phyloP scores from a whole-genome alignment of 805 yeast species.

The Starmera dryadoides region DNA sequence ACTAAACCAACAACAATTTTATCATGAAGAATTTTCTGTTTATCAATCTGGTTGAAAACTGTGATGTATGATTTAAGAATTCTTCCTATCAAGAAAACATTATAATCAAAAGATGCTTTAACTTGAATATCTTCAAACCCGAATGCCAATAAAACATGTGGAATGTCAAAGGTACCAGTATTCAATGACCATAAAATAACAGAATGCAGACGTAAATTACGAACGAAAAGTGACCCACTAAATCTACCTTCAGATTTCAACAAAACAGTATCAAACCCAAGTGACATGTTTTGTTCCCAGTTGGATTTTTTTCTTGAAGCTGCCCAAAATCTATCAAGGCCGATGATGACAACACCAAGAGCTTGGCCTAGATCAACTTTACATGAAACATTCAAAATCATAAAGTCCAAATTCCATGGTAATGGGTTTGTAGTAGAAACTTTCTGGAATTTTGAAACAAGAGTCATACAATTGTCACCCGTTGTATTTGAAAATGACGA shows the following conservation, averaged over 20 bases:
- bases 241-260: constrained; percentile 70
- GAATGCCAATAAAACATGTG: constrained; percentile 57
- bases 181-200: constrained; percentile 64
- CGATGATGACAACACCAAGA: constrained; percentile 56
- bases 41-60: constrained; percentile 61
- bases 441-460: constrained; percentile 42
- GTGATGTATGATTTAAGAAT: constrained; percentile 42
- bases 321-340: constrained; percentile 58
- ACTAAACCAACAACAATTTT: constrained; percentile 45
- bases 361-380: constrained; percentile 79
- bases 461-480: constrained; percentile 6
- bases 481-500: constrained; percentile 5
- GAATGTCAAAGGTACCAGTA: constrained; percentile 42
- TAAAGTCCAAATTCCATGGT: constrained; percentile 66
- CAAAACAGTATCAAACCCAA: constrained; percentile 46
- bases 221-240: constrained; percentile 56
- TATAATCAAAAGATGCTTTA: constrained; percentile 76
- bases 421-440: constrained; percentile 58
- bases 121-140: constrained; percentile 49
- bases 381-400: constrained; percentile 43
- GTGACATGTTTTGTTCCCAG: constrained; percentile 64
- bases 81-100: constrained; percentile 65
- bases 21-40: constrained; percentile 42
- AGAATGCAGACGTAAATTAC: constrained; percentile 47
- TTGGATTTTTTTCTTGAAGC: constrained; percentile 56